Evolutionary conservation across 78 protist species (phyloP).

Genomic region (Dictyostelium firmibasis): DNA sequence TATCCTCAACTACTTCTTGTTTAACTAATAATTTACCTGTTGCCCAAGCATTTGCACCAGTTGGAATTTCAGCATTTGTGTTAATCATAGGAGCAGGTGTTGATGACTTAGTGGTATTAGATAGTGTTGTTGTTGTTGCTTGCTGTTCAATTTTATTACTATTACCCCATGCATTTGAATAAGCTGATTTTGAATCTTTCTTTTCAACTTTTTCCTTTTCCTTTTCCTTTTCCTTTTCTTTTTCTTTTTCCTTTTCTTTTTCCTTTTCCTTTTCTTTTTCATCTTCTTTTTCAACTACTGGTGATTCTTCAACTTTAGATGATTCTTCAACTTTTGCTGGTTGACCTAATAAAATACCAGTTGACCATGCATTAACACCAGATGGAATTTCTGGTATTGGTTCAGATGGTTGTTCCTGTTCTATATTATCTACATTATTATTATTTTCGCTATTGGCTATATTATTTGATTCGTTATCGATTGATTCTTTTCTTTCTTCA

Average conservation of each 20-base stretch:
- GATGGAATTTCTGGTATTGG: slow-evolving; percentile 50
- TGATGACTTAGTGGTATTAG: background rate
- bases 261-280: background rate
- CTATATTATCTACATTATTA: background rate
- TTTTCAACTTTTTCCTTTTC: background rate
- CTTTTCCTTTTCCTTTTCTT: background rate
- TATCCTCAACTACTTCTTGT: background rate
- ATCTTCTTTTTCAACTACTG: slow-evolving; percentile 3
- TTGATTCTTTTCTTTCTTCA: slow-evolving; percentile 16
- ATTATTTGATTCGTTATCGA: background rate
- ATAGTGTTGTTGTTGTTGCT: background rate
- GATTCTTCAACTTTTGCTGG: background rate
- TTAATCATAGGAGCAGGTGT: background rate
- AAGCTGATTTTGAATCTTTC: background rate
- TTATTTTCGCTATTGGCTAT: background rate
- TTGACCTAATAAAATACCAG: slow-evolving; percentile 60
- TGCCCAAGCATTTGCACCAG: slow-evolving; percentile 67
- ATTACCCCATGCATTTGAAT: background rate
- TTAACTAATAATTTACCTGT: slow-evolving; percentile 58
- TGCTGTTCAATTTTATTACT: background rate
- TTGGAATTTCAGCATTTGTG: slow-evolving; percentile 18
- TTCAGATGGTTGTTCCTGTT: background rate
- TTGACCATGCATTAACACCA: slow-evolving; percentile 77
- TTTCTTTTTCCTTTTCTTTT: background rate
- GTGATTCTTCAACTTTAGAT: background rate